Base-by-base conservation (phyloP, 768 basidiomycete species). In the Hericium coralloides region DNA sequence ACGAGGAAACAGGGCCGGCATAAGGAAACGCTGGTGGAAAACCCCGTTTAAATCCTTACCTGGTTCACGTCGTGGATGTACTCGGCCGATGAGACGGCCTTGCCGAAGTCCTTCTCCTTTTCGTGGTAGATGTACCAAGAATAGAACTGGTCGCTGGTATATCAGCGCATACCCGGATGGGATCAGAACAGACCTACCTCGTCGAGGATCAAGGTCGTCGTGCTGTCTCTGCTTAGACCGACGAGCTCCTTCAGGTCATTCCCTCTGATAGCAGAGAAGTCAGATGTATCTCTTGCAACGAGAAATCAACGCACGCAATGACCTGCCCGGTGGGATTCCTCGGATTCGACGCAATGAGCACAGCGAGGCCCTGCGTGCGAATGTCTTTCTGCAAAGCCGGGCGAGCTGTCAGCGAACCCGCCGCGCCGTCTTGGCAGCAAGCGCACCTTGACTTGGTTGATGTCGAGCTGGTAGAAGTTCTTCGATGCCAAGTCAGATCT, bases 311-410 rank as follows among this genome's bases (percentile, higher is more conserved):
- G 22, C 64, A 89, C 84, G 78, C 79, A 60, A 83, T 80, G 55
- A 86, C 83, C 68, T 95, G 94, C n/a, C 95, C 93, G 1, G 95
- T 97, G 3, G 95, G 94, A 67, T 97, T 98, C 55, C 94, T 84
- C n/a, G 95, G 95, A 72, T 97, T 98, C 22, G 90, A 93, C 0
- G 92, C 89, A 47, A 95, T 74, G 56, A 95, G 79, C 52, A 95
- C 92, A 12, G 86, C 81, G 18, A 95, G 74, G 15, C 92, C 92
- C 71, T 94, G 91, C 1, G 79, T 87, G 43, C 74, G 77, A 56
- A 95, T 91, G 62, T 95, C 92, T 74, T 76, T 85, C 82, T 88
- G 48, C 41, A 25, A 22, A 23, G 23, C 22, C 8, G 56, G 38
- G 2, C 52, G 12, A 37, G 36, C 20, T 9, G 31, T 31, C 31